A percentile compares a stretch with the other conserved stretches of the same genome.
Conservation (phyloP, 208 protist genomes). For the Vickermania spadyakhi region DNA sequence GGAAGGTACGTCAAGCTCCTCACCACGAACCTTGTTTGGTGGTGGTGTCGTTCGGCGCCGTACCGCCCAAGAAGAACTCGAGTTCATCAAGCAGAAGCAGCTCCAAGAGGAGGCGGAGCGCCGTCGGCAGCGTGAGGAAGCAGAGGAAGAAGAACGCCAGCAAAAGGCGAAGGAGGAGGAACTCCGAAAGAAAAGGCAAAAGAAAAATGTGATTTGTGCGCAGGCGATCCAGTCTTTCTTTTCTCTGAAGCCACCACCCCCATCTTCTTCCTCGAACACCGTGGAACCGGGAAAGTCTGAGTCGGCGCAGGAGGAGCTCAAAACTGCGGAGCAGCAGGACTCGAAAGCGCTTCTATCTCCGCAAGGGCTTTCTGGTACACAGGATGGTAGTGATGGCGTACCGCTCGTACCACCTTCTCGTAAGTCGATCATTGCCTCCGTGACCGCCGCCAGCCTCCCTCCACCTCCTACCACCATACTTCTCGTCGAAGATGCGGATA, state of each 20-base stretch:
- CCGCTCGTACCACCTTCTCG: too few species aligned
- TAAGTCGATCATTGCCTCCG: not conserved
- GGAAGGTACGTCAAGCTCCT: too few species aligned
- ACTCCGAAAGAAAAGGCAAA: slow-evolving; percentile 9
- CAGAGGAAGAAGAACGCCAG: slow-evolving; percentile 2
- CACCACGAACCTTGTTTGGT: too few species aligned
- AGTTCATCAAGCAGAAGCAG: slow-evolving; percentile 50
- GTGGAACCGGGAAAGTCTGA: too few species aligned
- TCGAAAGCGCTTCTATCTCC: too few species aligned
- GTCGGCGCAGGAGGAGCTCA: too few species aligned
- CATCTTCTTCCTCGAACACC: too few species aligned
- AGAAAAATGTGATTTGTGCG: slow-evolving; percentile 55
- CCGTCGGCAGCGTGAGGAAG: slow-evolving; percentile 11
- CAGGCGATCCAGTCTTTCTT: slow-evolving; percentile 68
- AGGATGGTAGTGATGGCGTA: too few species aligned
- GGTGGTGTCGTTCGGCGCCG: too few species aligned
- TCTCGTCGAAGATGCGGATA: slow-evolving; percentile 78
- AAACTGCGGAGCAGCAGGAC: too few species aligned
- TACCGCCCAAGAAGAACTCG: slow-evolving; percentile 56
- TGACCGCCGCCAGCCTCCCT: not conserved
- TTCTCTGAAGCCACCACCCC: slow-evolving; percentile 6
- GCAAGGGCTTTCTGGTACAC: too few species aligned
- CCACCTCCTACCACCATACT: slow-evolving; percentile 31
- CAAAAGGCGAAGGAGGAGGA: slow-evolving; percentile 2
- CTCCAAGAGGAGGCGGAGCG: slow-evolving; percentile 16